phyloP scores from a whole-genome alignment of 176 grass and related monocot genomes.

The Areca catechu region DNA sequence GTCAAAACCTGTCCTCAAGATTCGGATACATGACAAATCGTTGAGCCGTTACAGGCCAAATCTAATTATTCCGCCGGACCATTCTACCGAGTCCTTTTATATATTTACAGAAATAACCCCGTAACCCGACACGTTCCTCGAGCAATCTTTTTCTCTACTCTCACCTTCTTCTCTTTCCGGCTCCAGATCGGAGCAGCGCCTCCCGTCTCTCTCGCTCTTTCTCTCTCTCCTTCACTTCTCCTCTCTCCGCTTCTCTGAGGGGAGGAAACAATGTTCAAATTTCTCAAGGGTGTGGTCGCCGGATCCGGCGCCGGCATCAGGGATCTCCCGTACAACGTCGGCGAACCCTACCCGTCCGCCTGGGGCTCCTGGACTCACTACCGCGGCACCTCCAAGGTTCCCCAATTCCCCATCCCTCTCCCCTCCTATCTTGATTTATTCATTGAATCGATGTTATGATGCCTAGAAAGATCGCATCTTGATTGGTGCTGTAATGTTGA shows the following conservation, averaged over 20 bases:
- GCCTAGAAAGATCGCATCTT: not conserved
- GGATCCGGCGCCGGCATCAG: slow-evolving; percentile 91
- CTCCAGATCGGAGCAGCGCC: too few relatives aligned
- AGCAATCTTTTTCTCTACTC: too few relatives aligned
- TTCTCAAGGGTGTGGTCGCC: slow-evolving; percentile 90
- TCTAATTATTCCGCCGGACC: too few relatives aligned
- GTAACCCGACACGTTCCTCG: too few relatives aligned
- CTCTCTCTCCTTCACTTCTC: too few relatives aligned
- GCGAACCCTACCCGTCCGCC: slow-evolving; percentile 66
- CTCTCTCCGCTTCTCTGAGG: not conserved
- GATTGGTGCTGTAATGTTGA: not conserved
- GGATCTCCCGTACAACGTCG: slow-evolving; percentile 95
- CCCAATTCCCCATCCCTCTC: not conserved
- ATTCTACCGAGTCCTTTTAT: too few relatives aligned
- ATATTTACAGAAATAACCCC: too few relatives aligned
- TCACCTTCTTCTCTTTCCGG: too few relatives aligned
- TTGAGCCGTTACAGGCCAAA: too few relatives aligned
- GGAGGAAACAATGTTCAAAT: slow-evolving; percentile 69
- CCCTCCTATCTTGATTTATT: not conserved
- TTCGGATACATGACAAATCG: too few relatives aligned
- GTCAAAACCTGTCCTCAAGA: too few relatives aligned
- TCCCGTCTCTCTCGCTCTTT: too few relatives aligned
- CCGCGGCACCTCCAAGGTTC: slow-evolving; percentile 84
- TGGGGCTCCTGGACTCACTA: slow-evolving; percentile 97
- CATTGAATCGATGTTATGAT: slow-evolving; percentile 1